phyloP scores from a whole-genome alignment of 306 rosid genomes.

The Prunus kanzakura region DNA sequence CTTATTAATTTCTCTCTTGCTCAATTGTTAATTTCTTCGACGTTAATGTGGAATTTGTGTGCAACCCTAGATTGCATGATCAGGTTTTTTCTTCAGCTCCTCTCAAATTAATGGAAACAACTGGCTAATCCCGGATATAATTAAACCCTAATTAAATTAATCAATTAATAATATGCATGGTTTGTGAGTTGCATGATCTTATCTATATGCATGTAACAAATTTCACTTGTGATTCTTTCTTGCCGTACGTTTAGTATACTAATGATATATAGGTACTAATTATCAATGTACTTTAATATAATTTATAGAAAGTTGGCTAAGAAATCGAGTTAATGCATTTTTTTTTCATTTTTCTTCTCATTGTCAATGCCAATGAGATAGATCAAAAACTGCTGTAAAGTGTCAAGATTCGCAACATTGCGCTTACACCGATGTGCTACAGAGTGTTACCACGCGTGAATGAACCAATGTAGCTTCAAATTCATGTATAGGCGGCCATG shows the following conservation, averaged over 20 bases:
- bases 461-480: neutral
- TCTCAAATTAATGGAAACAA: no score
- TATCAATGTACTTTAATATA: no score
- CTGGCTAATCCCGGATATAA: no score
- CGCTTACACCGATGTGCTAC: neutral
- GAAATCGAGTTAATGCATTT: neutral
- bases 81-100: no score
- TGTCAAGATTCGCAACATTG: slow-evolving; percentile 3
- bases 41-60: neutral
- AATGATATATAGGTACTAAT: no score
- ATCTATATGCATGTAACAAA: no score
- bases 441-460: neutral
- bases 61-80: no score
- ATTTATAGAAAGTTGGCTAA: neutral
- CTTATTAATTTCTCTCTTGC: neutral
- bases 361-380: slow-evolving; percentile 1
- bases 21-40: neutral
- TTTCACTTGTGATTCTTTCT: no score
- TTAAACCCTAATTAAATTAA: no score
- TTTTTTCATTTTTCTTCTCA: neutral
- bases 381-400: slow-evolving; percentile 5
- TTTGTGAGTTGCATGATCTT: no score
- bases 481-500: neutral
- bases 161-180: no score
- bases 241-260: no score